phyloP scores from a whole-genome alignment of 139 green algal genomes.

The Volvox reticuliferus region DNA sequence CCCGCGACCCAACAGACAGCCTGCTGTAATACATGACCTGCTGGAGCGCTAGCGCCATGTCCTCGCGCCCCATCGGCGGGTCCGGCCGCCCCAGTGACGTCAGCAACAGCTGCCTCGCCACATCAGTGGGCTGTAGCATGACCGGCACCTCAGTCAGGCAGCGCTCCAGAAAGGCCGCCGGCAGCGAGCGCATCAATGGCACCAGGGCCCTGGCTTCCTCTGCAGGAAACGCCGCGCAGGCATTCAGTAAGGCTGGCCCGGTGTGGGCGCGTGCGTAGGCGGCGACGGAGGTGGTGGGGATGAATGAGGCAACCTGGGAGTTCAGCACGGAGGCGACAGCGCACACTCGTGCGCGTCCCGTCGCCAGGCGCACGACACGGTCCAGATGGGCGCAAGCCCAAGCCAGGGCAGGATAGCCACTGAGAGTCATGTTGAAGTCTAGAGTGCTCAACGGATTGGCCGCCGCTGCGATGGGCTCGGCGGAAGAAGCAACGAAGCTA shows the following conservation, averaged over 20 bases:
- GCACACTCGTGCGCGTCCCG: background rate
- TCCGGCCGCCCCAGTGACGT: background rate
- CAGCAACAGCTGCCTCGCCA: constrained; percentile 21
- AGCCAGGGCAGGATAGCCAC: background rate
- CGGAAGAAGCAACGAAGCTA: background rate
- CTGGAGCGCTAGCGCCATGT: constrained; percentile 20
- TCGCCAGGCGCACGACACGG: background rate
- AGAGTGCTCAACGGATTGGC: background rate
- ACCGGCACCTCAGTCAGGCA: background rate
- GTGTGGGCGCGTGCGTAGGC: background rate
- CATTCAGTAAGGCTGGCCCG: background rate
- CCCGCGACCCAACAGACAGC: background rate
- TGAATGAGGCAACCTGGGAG: background rate
- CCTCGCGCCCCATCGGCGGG: background rate
- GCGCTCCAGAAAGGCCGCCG: constrained; percentile 28
- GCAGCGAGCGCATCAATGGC: constrained; percentile 20
- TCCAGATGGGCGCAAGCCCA: constrained; percentile 34
- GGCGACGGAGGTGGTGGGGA: background rate
- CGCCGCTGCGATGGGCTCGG: background rate
- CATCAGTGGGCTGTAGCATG: background rate
- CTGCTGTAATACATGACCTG: constrained; percentile 16
- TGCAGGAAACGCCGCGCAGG: background rate
- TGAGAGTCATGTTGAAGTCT: background rate
- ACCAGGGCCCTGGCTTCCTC: constrained; percentile 16
- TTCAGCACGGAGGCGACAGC: background rate